A percentile compares a stretch with the other conserved stretches of the same genome.
Evolutionary conservation across 108 stramenopile genomes (phyloP).

Genomic region (Nitzschia sp.): DNA sequence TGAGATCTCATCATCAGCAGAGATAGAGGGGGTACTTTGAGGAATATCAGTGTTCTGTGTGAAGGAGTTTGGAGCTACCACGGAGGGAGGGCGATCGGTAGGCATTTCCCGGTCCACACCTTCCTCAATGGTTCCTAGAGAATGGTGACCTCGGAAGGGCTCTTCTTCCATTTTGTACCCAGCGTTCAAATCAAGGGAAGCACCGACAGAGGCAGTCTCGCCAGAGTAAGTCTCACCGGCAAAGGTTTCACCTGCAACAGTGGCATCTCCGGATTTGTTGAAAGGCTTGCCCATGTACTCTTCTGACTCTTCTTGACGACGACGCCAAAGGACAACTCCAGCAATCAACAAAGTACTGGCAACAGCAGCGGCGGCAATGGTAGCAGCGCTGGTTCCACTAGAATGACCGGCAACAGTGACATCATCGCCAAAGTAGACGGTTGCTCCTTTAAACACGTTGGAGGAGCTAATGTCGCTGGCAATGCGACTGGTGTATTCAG

Average conservation of each 20-base stretch:
- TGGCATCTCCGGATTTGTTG: conserved; percentile 29
- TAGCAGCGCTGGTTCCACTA: conserved; percentile 12
- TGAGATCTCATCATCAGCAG: conserved; percentile 2
- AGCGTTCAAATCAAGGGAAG: conserved; percentile 13
- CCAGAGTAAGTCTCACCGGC: conserved; percentile 33
- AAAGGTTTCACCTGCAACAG: conserved; percentile 36
- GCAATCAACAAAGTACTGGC: conserved; percentile 28
- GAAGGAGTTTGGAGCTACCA: not conserved
- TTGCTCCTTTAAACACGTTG: conserved; percentile 24
- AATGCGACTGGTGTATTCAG: conserved; percentile 16
- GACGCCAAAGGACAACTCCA: conserved; percentile 24
- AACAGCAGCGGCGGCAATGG: conserved; percentile 33
- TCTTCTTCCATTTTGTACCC: conserved; percentile 21
- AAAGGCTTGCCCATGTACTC: conserved; percentile 14
- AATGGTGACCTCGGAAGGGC: not conserved
- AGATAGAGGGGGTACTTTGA: not conserved
- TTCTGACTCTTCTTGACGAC: conserved; percentile 6
- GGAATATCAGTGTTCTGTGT: not conserved
- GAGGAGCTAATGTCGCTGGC: not conserved
- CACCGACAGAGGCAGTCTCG: conserved; percentile 28
- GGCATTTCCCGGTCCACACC: not conserved
- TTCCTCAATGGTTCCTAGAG: conserved; percentile 29
- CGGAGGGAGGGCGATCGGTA: no score
- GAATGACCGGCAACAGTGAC: not conserved
- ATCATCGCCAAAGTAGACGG: conserved; percentile 8